Base-by-base conservation (phyloP, 352 stramenopile species). In the Globisporangium abappressorium region DNA sequence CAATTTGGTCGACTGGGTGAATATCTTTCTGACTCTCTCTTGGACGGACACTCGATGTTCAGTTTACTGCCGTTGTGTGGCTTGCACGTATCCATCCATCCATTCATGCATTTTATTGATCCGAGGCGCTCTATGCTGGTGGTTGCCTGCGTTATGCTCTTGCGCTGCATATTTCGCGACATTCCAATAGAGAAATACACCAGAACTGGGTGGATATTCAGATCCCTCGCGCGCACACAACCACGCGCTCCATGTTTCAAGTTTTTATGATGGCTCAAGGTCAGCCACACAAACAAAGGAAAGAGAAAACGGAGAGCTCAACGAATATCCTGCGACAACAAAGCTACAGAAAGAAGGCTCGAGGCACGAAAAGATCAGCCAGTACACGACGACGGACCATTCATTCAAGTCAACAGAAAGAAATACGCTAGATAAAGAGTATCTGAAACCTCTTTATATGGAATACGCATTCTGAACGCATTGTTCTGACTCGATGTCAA, bases 141-240 rank as follows among this genome's bases (percentile, higher is more conserved):
- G 6, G 47, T 18, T 20, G 38, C 14, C 55, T 26, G 9, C 36
- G 30, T 33, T 46, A n/a, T 47, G 55, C 18, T 47, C 3, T 8
- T 47, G 56, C 33, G 33, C 56, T 49, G 33, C 56, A 47, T 62
- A 22, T 47, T 36, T 47, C 56, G 56, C 56, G 56, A 61, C 56
- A 61, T 47, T 34, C 22, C 20, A 12, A 9, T n/a, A 14, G 14
- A 20, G 30, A 61, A 58, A 22, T 24, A 15, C 41, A 49, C 15
- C 41, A 49, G 41, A 49, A 49, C 14, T 49, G 41, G 41, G 41
- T 49, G 41, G 5, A 49, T n/a, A 49, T 55, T 55, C 47, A 55
- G 47, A 55, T 28, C 47, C 5, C 4, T 20, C 41, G 15, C 18
- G 5, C 15, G 15, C 41, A 49, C 5, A 20, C 41, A 49, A 49